Percentiles rank a stretch among this genome's conserved stretches.
Evolutionary conservation across 345 rosid species (phyloP).

Genomic region (Syzygium aromaticum): DNA sequence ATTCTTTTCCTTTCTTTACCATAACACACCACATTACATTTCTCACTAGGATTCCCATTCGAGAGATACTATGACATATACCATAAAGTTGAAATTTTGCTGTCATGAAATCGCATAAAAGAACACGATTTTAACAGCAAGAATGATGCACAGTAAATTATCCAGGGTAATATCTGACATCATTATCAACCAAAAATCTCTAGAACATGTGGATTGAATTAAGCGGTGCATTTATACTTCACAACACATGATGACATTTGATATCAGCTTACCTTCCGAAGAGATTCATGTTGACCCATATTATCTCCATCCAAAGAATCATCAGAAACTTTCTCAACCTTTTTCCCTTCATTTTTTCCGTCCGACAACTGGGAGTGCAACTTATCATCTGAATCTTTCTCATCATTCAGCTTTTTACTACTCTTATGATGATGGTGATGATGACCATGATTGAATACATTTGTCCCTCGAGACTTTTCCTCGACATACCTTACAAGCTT

Average conservation of each 20-base stretch:
- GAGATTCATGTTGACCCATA: conserved; percentile 16
- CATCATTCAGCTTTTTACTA: conserved; percentile 52
- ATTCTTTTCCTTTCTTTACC: not conserved
- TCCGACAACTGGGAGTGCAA: conserved; percentile 17
- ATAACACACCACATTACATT: not conserved
- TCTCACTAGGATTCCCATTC: not conserved
- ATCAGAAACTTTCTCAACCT: conserved; percentile 22
- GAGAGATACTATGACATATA: not conserved
- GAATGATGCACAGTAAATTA: not conserved
- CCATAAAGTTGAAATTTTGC: not conserved
- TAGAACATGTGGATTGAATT: not conserved
- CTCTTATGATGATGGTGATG: conserved; percentile 60
- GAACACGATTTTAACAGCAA: not conserved
- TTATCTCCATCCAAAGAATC: conserved; percentile 27
- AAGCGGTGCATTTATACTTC: not conserved
- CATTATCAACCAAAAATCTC: not conserved
- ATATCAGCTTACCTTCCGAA: conserved; percentile 56
- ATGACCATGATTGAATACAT: conserved; percentile 59
- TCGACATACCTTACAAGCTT: conserved; percentile 90
- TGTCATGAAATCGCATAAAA: not conserved
- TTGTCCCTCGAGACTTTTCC: conserved; percentile 47
- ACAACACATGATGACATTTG: not conserved
- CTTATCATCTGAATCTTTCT: conserved; percentile 16
- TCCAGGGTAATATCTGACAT: not conserved
- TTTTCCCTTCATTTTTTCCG: conserved; percentile 16